Percentiles rank a stretch among this genome's conserved stretches.
Evolutionary conservation across 352 stramenopile genomes (phyloP).

Genomic region (Globisporangium rhizosaccharum): DNA sequence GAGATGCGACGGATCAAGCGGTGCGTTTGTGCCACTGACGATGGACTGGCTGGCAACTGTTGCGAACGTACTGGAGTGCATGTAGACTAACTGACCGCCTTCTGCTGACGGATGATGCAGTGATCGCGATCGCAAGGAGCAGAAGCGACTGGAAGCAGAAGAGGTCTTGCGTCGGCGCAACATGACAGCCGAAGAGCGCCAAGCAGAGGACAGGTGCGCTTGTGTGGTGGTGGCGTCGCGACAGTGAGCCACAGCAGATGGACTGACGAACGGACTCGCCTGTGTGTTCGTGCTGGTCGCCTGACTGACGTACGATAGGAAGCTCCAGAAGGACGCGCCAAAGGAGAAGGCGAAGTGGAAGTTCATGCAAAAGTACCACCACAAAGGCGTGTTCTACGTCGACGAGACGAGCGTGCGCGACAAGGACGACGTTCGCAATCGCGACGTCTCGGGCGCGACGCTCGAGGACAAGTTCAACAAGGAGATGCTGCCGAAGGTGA

Average conservation of each 20-base stretch:
- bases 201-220: slow-evolving; percentile 86
- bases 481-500: slow-evolving; percentile 91
- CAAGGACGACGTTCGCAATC: slow-evolving; percentile 89
- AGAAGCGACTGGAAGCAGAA: slow-evolving; percentile 72
- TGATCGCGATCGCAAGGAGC: slow-evolving; percentile 79
- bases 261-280: not conserved
- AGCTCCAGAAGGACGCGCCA: slow-evolving; percentile 74
- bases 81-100: no score
- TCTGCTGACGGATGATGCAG: slow-evolving; percentile 19
- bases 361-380: slow-evolving; percentile 98
- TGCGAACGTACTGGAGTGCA: no score
- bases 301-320: slow-evolving; percentile 23
- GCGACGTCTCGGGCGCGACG: slow-evolving; percentile 86
- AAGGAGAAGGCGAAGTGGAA: slow-evolving; percentile 88
- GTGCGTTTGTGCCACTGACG: slow-evolving; percentile 16
- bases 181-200: slow-evolving; percentile 95
- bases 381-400: slow-evolving; percentile 98
- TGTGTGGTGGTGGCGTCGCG: not conserved
- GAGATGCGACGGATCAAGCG: slow-evolving; percentile 91
- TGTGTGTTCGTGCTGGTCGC: not conserved
- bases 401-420: slow-evolving; percentile 89
- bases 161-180: slow-evolving; percentile 88
- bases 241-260: not conserved
- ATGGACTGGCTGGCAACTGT: not conserved
- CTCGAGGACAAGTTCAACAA: slow-evolving; percentile 94